Conservation (phyloP, 768 basidiomycete genomes). For the Leccinum rimulosum region DNA sequence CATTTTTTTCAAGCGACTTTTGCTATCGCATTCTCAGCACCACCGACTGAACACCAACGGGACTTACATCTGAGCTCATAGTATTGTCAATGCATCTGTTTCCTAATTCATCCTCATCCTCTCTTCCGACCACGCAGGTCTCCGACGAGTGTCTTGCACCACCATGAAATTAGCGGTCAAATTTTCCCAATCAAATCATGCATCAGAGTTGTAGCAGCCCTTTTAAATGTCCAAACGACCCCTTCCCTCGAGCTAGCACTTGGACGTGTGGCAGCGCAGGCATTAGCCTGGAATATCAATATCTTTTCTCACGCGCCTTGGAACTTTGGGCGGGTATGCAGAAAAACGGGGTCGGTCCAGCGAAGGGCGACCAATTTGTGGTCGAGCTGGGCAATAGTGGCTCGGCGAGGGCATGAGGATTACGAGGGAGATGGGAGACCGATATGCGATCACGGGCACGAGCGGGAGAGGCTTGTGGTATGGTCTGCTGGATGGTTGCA, state of each 20-base stretch:
- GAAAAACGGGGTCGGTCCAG: constrained; percentile 63
- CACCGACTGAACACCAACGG: constrained; percentile 54
- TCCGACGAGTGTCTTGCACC: constrained; percentile 61
- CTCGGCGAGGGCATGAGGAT: constrained; percentile 83
- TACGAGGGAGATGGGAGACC: constrained; percentile 83
- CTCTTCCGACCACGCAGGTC: constrained; percentile 34
- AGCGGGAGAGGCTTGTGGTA: constrained; percentile 62
- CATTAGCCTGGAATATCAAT: constrained; percentile 77
- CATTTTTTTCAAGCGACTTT: neutral
- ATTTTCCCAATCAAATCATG: constrained; percentile 76
- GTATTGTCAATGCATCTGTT: constrained; percentile 30
- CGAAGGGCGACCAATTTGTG: constrained; percentile 65
- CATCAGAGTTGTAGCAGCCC: constrained; percentile 55
- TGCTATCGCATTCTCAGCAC: constrained; percentile 20
- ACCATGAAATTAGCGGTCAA: constrained; percentile 61
- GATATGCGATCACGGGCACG: constrained; percentile 39
- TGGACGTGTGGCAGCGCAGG: constrained; percentile 47
- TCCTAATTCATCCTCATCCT: constrained; percentile 19
- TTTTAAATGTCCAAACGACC: constrained; percentile 44
- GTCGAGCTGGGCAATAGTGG: constrained; percentile 61
- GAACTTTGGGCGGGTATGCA: constrained; percentile 96
- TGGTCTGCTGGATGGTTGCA: constrained; percentile 85
- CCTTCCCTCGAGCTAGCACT: constrained; percentile 24
- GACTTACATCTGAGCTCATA: constrained; percentile 68
- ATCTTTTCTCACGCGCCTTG: constrained; percentile 89